Base-by-base conservation (phyloP, 75 land plant species). In the Picea glauca region DNA sequence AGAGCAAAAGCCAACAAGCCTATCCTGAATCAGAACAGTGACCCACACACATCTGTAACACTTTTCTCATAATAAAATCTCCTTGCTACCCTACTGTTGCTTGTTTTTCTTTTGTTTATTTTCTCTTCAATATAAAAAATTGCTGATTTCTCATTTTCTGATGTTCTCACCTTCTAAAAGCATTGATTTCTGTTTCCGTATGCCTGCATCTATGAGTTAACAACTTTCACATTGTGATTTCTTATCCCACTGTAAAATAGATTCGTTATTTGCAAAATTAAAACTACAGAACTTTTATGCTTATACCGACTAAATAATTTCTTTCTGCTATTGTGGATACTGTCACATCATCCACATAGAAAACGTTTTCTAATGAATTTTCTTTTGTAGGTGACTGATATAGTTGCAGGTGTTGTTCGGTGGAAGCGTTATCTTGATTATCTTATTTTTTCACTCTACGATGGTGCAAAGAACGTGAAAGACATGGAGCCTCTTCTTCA, bases 401-500 rank as follows among this genome's bases (percentile, higher is more conserved):
- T 91, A 58, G 98, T 96, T 78, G 96, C 94, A 30, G 96, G 98
- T 7, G 72, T 91, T 9, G 85, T 94, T 76, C 89, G 98, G 2
- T 96, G 96, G 96, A 91, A 85, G 82, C 87, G 93, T 26, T 93
- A 91, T 86, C 84, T 96, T 75, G 98, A 96, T 85, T 86, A 90
- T 79, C 77, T 96, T 54, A 96, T 93, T 57, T 76, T 78, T 60
- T 88, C 91, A 0, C 74, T 93, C n/a, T 95, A 86, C 77, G 78
- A 90, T 75, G 84, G 87, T 46, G 73, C 82, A 70, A 86, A 76
- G 5, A 81, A 65, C 20, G 87, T 87, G 86, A 82, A 83, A 14
- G 81, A 79, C 38, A 96, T 96, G 90, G 98, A 96, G 62, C 98
- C 98, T 58, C 94, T 96, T 66, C 90, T 96, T 18, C 75, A 90